Percentiles rank a stretch among this genome's conserved stretches.
Evolutionary conservation across 768 basidiomycete species (phyloP).

Genomic region (Amanita pallidorosea): DNA sequence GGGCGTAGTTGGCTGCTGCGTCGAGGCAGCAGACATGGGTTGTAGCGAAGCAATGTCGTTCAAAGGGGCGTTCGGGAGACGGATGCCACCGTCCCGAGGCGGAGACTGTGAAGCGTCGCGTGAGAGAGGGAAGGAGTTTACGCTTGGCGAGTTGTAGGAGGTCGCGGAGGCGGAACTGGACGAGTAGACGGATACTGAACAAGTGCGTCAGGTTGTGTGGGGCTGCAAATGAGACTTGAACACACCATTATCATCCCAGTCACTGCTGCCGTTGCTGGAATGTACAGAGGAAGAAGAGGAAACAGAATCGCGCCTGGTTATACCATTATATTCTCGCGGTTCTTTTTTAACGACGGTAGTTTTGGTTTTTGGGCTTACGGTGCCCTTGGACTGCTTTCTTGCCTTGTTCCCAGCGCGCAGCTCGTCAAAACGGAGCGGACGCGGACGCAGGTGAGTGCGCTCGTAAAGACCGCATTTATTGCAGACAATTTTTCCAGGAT

Average conservation of each 20-base stretch:
- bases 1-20: conserved; percentile 7
- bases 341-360: conserved; percentile 51
- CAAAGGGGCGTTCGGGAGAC: conserved; percentile 64
- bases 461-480: conserved; percentile 92
- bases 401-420: conserved; percentile 81
- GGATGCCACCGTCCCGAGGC: conserved; percentile 47
- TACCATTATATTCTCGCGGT: conserved; percentile 34
- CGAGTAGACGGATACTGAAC: conserved; percentile 40
- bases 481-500: conserved; percentile 88
- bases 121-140: conserved; percentile 49
- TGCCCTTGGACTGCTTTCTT: conserved; percentile 40
- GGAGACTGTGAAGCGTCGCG: conserved; percentile 44
- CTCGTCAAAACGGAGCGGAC: conserved; percentile 82
- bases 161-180: conserved; percentile 53
- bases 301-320: conserved; percentile 50
- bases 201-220: background rate
- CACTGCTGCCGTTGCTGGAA: conserved; percentile 50
- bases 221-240: conserved; percentile 5
- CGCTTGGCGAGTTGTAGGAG: conserved; percentile 56
- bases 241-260: conserved; percentile 78
- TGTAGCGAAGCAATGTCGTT: conserved; percentile 52
- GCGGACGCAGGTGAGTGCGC: conserved; percentile 74
- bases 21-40: conserved; percentile 9
- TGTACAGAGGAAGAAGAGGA: conserved; percentile 48
- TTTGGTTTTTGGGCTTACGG: conserved; percentile 28